phyloP scores from a whole-genome alignment of 257 asterid species.

The Paulownia fortunei region DNA sequence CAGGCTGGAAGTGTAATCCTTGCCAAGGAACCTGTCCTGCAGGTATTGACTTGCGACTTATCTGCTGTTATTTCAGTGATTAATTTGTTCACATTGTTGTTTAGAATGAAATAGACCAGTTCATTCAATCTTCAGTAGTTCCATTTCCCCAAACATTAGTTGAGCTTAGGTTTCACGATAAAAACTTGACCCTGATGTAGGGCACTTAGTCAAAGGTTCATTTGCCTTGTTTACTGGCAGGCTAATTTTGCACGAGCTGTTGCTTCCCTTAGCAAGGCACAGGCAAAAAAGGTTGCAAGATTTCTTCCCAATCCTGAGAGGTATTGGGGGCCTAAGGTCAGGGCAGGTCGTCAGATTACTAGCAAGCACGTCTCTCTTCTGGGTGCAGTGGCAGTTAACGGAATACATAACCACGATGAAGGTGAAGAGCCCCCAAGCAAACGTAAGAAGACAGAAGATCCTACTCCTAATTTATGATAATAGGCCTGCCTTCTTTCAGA shows the following conservation, averaged over 20 bases:
- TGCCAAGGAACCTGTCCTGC: conserved; percentile 83
- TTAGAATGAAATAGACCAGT: neutral
- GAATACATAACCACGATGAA: conserved; percentile 42
- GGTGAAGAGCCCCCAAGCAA: conserved; percentile 66
- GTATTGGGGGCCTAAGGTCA: conserved; percentile 99
- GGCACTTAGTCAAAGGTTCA: neutral
- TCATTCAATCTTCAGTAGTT: neutral
- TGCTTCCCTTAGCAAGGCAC: conserved; percentile 93
- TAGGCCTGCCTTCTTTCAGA: neutral
- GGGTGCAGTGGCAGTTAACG: conserved; percentile 74
- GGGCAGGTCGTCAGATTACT: conserved; percentile 90
- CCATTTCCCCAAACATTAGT: neutral
- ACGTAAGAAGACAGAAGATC: conserved; percentile 85
- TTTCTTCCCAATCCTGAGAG: conserved; percentile 94
- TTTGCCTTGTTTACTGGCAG: conserved; percentile 42
- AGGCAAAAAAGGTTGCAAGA: conserved; percentile 92
- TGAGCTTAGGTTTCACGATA: neutral
- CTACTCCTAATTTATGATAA: conserved; percentile 53
- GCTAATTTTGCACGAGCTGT: conserved; percentile 93
- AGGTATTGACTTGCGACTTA: conserved; percentile 45
- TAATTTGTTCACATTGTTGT: neutral
- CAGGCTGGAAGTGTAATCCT: conserved; percentile 86
- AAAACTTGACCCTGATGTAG: no score
- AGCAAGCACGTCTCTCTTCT: conserved; percentile 87
- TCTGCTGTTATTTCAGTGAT: neutral